phyloP scores from a whole-genome alignment of 2,329 filamentous ascomycete species.

The Penicillium capsulatum region DNA sequence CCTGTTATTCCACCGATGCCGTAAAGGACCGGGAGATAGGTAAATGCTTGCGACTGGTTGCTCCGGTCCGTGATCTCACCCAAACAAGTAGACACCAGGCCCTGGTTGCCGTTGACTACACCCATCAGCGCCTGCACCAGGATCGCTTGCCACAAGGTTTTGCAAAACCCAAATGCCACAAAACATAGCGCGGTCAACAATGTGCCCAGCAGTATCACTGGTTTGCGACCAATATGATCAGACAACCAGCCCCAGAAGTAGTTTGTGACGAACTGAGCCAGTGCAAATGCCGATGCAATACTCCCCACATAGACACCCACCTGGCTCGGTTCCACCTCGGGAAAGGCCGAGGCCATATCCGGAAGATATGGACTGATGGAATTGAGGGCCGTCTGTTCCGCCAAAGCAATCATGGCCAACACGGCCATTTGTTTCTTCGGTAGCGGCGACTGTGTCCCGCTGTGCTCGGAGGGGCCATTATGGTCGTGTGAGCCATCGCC shows the following conservation, averaged over 20 bases:
- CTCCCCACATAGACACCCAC: slow-evolving; percentile 85
- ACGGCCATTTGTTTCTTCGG: slow-evolving; percentile 78
- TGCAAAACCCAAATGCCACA: slow-evolving; percentile 80
- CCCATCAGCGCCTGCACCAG: slow-evolving; percentile 87
- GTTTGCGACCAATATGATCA: slow-evolving; percentile 74
- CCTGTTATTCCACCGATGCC: slow-evolving; percentile 90
- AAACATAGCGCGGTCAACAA: slow-evolving; percentile 79
- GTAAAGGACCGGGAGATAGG: slow-evolving; percentile 93
- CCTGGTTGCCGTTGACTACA: slow-evolving; percentile 88
- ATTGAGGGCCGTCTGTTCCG: slow-evolving; percentile 94
- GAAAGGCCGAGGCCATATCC: slow-evolving; percentile 82
- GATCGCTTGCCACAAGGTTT: slow-evolving; percentile 75
- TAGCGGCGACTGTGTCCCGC: slow-evolving; percentile 59
- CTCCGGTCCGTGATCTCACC: slow-evolving; percentile 93
- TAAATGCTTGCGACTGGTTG: slow-evolving; percentile 91
- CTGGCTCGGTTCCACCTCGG: slow-evolving; percentile 65
- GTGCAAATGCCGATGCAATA: slow-evolving; percentile 83
- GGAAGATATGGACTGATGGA: slow-evolving; percentile 94
- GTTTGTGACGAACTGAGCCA: slow-evolving; percentile 89
- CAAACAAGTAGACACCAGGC: slow-evolving; percentile 85
- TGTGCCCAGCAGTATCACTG: slow-evolving; percentile 76
- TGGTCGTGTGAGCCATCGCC: slow-evolving; percentile 28
- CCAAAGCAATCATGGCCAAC: slow-evolving; percentile 80
- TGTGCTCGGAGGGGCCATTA: slow-evolving; percentile 23
- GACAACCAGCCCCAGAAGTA: slow-evolving; percentile 86